Evolutionary conservation across 768 basidiomycete genomes (phyloP), one percentile per base, ranked within the genome.

Genomic region (Cubamyces lactineus): DNA sequence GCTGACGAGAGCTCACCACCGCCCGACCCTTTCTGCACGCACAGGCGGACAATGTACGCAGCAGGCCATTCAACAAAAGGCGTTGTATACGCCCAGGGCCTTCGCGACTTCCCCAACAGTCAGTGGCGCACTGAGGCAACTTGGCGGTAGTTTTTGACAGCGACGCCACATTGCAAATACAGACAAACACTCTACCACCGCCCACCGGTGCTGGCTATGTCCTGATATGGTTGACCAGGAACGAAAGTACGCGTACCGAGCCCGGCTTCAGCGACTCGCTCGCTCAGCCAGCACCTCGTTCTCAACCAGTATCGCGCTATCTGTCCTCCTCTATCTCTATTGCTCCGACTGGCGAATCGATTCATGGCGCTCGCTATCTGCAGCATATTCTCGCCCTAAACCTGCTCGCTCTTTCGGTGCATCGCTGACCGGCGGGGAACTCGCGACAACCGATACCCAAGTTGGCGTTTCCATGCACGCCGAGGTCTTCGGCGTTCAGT

Each of bases 61-160:
- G 45, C 24, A 40, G 21, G 8, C 11, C 19, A 13, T 48, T 11
- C 55, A 4, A 47, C n/a, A 6, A 28, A 39, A 16, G 5, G n/a
- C 24, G 45, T 38, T 43, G 46, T 42, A 16, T 21, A n/a, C 5
- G 8, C 19, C 7, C 34, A 6, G 34, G 34, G 9, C 19, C 56
- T 59, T 42, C 55, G 28, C 45, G 23, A 53, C 56, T 57, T 62
- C 56, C 46, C 57, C 43, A 59, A 63, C 62, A 54, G 59, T 60
- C 63, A 57, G 63, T 64, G 63, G 63, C 63, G 63, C 21, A 43
- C 26, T 34, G 42, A 9, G 15, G 46, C 49, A 5, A 39, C 47
- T 38, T 5, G 48, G 21, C 53, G 51, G 53, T 28, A 34, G 53
- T 39, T 30, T 45, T 23, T 57, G 41, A 53, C 40, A 39, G 13